These are phyloP conservation scores for Alternaria alternata DNA, from an alignment of 2,329 filamentous ascomycete species.

Conservation along the genomic window DNA sequence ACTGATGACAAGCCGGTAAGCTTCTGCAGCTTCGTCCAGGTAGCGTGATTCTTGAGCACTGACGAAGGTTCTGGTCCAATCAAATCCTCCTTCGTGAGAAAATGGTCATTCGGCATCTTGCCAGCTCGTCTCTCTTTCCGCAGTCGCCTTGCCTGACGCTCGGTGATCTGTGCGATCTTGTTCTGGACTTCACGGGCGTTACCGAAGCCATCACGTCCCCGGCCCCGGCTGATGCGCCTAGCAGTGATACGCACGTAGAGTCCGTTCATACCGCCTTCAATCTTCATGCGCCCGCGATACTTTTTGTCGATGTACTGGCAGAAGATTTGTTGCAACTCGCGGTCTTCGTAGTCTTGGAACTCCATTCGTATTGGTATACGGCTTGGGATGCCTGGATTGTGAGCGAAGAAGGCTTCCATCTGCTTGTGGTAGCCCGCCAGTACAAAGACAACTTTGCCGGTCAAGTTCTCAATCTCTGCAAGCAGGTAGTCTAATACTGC, in stretches of 20 bases:
- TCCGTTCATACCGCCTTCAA: conserved; percentile 66
- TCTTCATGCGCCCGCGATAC: conserved; percentile 12
- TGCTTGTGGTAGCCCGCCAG: conserved; percentile 76
- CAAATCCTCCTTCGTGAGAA: conserved; percentile 72
- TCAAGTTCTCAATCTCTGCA: conserved; percentile 74
- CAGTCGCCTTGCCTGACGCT: conserved; percentile 68
- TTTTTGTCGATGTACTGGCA: conserved; percentile 60
- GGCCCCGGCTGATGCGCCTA: conserved; percentile 67
- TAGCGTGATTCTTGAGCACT: conserved; percentile 60
- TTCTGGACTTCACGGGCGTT: conserved; percentile 78
- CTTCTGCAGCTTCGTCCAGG: conserved; percentile 66
- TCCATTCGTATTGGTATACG: conserved; percentile 71
- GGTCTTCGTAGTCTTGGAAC: conserved; percentile 74
- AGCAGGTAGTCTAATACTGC: conserved; percentile 75
- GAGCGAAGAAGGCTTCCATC: conserved; percentile 79
- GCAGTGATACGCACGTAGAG: conserved; percentile 71
- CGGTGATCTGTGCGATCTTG: conserved; percentile 60
- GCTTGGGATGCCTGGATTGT: conserved; percentile 75
- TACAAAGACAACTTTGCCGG: conserved; percentile 74
- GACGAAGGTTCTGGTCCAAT: conserved; percentile 72
- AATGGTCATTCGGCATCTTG: conserved; percentile 62
- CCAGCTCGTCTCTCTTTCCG: conserved; percentile 55
- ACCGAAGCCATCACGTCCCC: conserved; percentile 73
- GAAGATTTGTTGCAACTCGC: conserved; percentile 70
- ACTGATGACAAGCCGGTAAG: conserved; percentile 69